These are phyloP conservation scores for Phytopythium montanum DNA, from an alignment of 352 stramenopile species.

Conservation along the genomic window DNA sequence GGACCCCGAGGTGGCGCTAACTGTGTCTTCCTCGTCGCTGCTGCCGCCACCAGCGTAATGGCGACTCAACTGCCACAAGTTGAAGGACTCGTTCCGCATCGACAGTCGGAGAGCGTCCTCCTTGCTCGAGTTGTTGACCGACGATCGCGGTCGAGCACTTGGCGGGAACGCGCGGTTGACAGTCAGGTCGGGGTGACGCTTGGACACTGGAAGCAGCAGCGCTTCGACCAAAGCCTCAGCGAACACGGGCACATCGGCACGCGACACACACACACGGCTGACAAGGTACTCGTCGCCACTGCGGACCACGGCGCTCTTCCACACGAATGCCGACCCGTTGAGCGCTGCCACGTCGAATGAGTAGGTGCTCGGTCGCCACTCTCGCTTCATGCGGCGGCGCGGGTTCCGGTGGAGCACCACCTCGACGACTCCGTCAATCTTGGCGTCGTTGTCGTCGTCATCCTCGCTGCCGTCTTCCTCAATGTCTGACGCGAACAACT, in stretches of 20 bases:
- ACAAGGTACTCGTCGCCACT: background rate
- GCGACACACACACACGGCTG: background rate
- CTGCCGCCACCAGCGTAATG: background rate
- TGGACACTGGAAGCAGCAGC: background rate
- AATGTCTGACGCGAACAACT: background rate
- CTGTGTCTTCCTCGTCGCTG: background rate
- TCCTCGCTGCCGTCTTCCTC: background rate
- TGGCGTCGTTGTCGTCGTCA: too few relatives aligned
- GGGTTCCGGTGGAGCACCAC: background rate
- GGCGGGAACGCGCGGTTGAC: background rate
- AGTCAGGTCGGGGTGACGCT: background rate
- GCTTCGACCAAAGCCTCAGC: background rate
- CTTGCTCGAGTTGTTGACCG: background rate
- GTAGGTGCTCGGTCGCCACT: background rate
- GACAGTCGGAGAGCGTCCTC: background rate
- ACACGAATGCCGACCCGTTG: background rate
- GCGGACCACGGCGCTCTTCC: background rate
- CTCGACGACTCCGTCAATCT: background rate
- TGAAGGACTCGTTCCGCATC: background rate
- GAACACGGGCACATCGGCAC: background rate
- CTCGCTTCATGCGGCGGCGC: background rate
- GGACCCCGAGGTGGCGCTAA: background rate
- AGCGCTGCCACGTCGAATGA: conserved; percentile 1
- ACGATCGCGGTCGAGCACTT: background rate
- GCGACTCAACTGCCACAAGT: background rate